Evolutionary conservation across 1,284 basidiomycete species (phyloP).

Genomic region (Xanthoconium separans): DNA sequence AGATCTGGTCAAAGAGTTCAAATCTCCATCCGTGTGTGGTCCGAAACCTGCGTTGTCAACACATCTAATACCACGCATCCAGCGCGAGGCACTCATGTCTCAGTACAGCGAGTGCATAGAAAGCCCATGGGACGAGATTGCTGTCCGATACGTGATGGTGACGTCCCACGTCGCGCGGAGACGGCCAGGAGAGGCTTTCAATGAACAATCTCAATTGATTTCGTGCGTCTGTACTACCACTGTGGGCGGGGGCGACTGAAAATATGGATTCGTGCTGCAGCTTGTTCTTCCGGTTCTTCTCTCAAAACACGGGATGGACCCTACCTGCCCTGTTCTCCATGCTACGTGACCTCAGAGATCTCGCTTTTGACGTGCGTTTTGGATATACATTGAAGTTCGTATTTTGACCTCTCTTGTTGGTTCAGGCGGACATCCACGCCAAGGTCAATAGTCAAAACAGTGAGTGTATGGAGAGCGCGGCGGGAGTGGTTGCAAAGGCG

Average conservation of each 20-base stretch:
- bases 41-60: neutral
- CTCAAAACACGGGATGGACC: slow-evolving; percentile 79
- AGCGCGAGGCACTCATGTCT: slow-evolving; percentile 49
- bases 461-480: slow-evolving; percentile 88
- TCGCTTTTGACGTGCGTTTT: slow-evolving; percentile 67
- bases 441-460: slow-evolving; percentile 58
- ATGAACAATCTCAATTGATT: slow-evolving; percentile 66
- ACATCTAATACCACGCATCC: neutral
- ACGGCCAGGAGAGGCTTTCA: slow-evolving; percentile 69
- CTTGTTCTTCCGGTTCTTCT: slow-evolving; percentile 75
- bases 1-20: slow-evolving; percentile 67
- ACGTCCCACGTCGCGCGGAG: slow-evolving; percentile 66
- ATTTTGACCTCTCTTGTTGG: slow-evolving; percentile 2
- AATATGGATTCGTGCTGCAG: slow-evolving; percentile 39
- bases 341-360: slow-evolving; percentile 74
- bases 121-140: slow-evolving; percentile 79
- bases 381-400: neutral
- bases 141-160: slow-evolving; percentile 74
- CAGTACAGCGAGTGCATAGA: slow-evolving; percentile 64
- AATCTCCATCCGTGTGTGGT: slow-evolving; percentile 58
- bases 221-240: slow-evolving; percentile 43
- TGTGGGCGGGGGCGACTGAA: neutral
- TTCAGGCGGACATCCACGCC: slow-evolving; percentile 67
- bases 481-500: slow-evolving; percentile 86
- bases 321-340: slow-evolving; percentile 78